Conservation (phyloP, 2,329 filamentous ascomycete genomes). For the Davidsoniella australis region DNA sequence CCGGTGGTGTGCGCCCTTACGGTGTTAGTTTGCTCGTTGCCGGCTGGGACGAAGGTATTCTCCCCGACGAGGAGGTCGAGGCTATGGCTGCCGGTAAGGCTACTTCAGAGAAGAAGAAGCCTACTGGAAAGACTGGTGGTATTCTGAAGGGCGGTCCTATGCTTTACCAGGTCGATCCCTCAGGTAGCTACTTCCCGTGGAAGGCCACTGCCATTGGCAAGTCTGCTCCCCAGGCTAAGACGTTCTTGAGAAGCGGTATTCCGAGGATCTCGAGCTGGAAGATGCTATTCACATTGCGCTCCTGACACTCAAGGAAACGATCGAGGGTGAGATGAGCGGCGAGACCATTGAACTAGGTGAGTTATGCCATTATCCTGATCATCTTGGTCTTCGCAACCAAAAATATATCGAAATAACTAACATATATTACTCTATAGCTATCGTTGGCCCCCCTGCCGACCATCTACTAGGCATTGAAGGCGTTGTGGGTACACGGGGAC, state of each 20-base stretch:
- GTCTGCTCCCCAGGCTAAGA: slow-evolving; percentile 95
- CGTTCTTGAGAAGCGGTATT: slow-evolving; percentile 99
- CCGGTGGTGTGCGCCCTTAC: slow-evolving; percentile 90
- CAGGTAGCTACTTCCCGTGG: slow-evolving; percentile 97
- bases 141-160: slow-evolving; percentile 92
- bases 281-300: slow-evolving; percentile 97
- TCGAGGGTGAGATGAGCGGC: slow-evolving; percentile 97
- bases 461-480: slow-evolving; percentile 84
- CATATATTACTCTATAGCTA: slow-evolving; percentile 37
- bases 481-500: slow-evolving; percentile 67
- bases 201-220: slow-evolving; percentile 98
- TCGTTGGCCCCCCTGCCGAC: slow-evolving; percentile 86
- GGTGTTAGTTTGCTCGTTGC: slow-evolving; percentile 91
- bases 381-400: not conserved
- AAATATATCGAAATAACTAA: slow-evolving; percentile 15
- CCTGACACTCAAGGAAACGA: slow-evolving; percentile 94
- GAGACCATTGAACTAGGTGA: slow-evolving; percentile 95
- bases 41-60: slow-evolving; percentile 92
- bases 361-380: slow-evolving; percentile 17
- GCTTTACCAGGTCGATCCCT: slow-evolving; percentile 98
- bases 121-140: slow-evolving; percentile 76
- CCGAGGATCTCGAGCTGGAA: slow-evolving; percentile 88
- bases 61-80: slow-evolving; percentile 60
- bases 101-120: slow-evolving; percentile 48
- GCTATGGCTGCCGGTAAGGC: slow-evolving; percentile 29